Conservation (phyloP, 2,329 filamentous ascomycete species). For the Botryotinia calthae region DNA sequence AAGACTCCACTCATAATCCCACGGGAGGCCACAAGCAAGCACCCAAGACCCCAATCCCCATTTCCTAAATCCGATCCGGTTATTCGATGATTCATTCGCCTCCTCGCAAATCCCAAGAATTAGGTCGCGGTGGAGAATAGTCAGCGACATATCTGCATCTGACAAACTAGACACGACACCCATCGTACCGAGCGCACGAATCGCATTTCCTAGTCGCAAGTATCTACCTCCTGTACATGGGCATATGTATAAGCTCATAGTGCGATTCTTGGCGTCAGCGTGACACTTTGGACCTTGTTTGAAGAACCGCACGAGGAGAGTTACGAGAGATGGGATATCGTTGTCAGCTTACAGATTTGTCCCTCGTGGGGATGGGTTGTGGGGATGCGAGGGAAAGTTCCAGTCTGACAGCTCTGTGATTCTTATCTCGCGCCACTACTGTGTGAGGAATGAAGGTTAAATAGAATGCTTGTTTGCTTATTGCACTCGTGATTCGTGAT, state of each 20-base stretch:
- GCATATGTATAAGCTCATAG: not conserved
- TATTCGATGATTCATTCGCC: not conserved
- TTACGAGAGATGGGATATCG: not conserved
- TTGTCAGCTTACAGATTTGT: not conserved
- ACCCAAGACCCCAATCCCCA: not conserved
- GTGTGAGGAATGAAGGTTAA: not conserved
- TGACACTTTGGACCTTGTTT: not conserved
- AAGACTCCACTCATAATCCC: not conserved
- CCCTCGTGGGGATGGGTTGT: not conserved
- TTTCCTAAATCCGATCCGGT: not conserved
- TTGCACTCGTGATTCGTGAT: not conserved
- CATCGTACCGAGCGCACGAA: conserved; percentile 1
- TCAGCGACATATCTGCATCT: not conserved
- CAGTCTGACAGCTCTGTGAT: not conserved
- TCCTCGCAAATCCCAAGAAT: conserved; percentile 7
- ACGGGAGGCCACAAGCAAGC: not conserved
- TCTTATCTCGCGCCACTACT: not conserved
- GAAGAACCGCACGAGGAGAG: not conserved
- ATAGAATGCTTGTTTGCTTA: not conserved
- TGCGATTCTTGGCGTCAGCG: not conserved
- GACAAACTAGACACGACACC: not conserved
- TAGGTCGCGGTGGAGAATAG: not conserved
- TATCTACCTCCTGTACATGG: not conserved
- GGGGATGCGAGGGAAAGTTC: not conserved
- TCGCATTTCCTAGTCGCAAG: not conserved